Conservation (phyloP, 192 early-diverging fungal species). For the Podila minutissima region DNA sequence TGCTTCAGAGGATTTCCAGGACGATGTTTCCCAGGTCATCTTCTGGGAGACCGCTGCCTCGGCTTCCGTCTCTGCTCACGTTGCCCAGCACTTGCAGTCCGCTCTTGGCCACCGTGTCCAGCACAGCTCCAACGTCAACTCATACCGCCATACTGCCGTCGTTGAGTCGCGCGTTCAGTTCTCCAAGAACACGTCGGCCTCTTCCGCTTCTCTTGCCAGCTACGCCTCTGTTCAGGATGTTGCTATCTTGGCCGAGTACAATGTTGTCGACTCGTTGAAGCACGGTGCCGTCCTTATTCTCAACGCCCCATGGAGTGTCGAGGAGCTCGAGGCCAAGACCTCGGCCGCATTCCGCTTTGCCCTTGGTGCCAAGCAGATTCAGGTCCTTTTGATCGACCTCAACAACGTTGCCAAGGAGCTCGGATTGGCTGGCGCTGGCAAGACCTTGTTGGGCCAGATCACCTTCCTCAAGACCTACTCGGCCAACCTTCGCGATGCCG, state of each 20-base stretch:
- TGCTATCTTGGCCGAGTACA: constrained; percentile 64
- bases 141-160: constrained; percentile 67
- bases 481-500: constrained; percentile 31
- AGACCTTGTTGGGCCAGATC: constrained; percentile 65
- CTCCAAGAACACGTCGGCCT: constrained; percentile 35
- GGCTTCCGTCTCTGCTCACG: constrained; percentile 60
- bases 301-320: constrained; percentile 73
- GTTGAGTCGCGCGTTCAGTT: constrained; percentile 69
- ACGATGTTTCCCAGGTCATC: constrained; percentile 57
- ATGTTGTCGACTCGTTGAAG: constrained; percentile 64
- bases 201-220: constrained; percentile 55
- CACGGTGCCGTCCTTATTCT: constrained; percentile 66
- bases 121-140: constrained; percentile 58
- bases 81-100: constrained; percentile 57
- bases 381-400: constrained; percentile 73
- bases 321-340: constrained; percentile 74
- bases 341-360: constrained; percentile 69
- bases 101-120: constrained; percentile 50
- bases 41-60: constrained; percentile 67
- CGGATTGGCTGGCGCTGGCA: constrained; percentile 59
- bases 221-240: constrained; percentile 75
- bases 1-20: constrained; percentile 18
- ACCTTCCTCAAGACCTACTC: constrained; percentile 39
- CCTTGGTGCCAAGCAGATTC: constrained; percentile 59
- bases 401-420: constrained; percentile 69